phyloP scores from a whole-genome alignment of 768 basidiomycete genomes.

The Trametes coccinea region DNA sequence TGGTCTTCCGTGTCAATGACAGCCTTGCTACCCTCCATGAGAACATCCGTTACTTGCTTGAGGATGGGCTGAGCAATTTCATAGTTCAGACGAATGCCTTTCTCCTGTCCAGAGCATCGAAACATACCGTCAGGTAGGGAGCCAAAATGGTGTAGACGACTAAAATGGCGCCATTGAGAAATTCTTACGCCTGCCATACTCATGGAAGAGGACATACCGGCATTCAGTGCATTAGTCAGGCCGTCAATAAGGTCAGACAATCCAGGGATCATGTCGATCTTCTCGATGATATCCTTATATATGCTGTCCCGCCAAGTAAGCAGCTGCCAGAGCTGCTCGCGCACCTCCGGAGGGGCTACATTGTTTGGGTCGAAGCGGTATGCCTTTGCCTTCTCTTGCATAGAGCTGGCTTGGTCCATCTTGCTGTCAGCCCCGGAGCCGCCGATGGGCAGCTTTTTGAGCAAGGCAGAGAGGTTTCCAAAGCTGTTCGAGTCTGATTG shows the following conservation, averaged over 20 bases:
- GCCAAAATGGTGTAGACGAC: constrained; percentile 68
- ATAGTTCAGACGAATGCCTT: neutral
- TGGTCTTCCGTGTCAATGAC: constrained; percentile 73
- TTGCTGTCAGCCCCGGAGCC: constrained; percentile 47
- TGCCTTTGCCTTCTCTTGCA: constrained; percentile 55
- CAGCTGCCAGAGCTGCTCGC: constrained; percentile 52
- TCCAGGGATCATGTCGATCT: constrained; percentile 69
- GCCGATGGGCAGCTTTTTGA: constrained; percentile 54
- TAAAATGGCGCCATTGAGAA: constrained; percentile 22
- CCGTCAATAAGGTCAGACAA: constrained; percentile 56
- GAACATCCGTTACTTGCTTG: constrained; percentile 53
- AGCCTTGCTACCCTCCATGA: constrained; percentile 63
- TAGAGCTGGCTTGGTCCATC: constrained; percentile 53
- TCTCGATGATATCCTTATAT: constrained; percentile 50
- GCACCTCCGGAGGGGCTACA: constrained; percentile 64
- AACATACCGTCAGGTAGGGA: constrained; percentile 57
- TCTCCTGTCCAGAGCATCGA: too few species aligned
- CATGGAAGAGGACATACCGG: constrained; percentile 44
- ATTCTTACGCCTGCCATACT: neutral
- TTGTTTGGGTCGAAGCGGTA: constrained; percentile 65
- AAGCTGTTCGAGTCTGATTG: constrained; percentile 39
- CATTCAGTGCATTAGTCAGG: constrained; percentile 64
- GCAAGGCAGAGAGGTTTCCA: constrained; percentile 41
- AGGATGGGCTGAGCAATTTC: constrained; percentile 51
- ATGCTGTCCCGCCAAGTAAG: constrained; percentile 66